Conservation (phyloP, 345 rosid genomes). For the Corchorus olitorius region DNA sequence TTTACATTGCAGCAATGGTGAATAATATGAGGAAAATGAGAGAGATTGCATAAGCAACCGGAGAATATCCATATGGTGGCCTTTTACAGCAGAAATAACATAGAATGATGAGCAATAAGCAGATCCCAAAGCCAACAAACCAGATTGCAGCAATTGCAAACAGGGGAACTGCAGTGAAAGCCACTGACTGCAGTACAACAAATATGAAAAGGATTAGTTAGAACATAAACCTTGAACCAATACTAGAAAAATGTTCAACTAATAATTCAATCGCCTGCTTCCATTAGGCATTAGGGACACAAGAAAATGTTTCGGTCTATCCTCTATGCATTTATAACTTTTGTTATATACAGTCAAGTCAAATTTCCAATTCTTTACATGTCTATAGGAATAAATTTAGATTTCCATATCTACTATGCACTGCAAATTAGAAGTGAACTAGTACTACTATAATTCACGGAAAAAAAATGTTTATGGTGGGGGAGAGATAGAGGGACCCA, state of each 20-base stretch:
- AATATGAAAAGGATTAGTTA: slow-evolving; percentile 16
- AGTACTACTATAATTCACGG: not conserved
- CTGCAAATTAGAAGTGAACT: not conserved
- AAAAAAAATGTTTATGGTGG: not conserved
- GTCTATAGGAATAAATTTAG: too few species aligned
- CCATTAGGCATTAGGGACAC: too few species aligned
- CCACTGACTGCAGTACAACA: slow-evolving; percentile 70
- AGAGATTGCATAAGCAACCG: slow-evolving; percentile 61
- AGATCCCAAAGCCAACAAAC: slow-evolving; percentile 77
- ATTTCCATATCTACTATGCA: not conserved
- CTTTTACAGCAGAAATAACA: slow-evolving; percentile 51
- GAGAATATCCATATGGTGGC: slow-evolving; percentile 61
- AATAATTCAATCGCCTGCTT: not conserved
- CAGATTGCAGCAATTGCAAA: slow-evolving; percentile 65
- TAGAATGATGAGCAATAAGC: slow-evolving; percentile 49
- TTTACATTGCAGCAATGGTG: slow-evolving; percentile 69
- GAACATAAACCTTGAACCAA: slow-evolving; percentile 1
- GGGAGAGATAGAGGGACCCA: not conserved
- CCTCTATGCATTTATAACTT: not conserved
- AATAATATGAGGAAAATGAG: slow-evolving; percentile 68
- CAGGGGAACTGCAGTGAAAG: slow-evolving; percentile 79
- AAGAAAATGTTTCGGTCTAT: too few species aligned
- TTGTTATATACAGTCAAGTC: not conserved
- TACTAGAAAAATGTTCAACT: too few species aligned
- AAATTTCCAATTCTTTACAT: not conserved